Percentiles rank a stretch among this genome's conserved stretches.
Conservation (phyloP, 1,284 basidiomycete genomes). For the Sporisorium scitamineum region DNA sequence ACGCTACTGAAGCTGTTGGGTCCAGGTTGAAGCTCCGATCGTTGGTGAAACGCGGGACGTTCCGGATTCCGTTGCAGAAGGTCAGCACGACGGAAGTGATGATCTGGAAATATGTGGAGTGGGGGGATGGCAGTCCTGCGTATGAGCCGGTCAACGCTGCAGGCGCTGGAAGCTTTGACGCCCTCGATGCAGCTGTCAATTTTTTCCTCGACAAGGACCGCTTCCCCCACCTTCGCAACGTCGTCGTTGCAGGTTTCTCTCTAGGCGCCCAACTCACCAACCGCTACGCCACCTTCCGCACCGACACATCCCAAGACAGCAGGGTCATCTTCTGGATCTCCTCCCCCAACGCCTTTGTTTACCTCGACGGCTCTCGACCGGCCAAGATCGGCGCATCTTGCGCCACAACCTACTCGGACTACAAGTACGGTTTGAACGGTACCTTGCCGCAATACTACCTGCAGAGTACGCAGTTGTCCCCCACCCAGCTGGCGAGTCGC, state of each 20-base stretch:
- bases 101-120: constrained; percentile 53
- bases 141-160: constrained; percentile 43
- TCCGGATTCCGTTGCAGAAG: constrained; percentile 19
- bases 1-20: not conserved
- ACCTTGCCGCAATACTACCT: constrained; percentile 53
- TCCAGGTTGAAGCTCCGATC: not conserved
- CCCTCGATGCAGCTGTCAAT: constrained; percentile 51
- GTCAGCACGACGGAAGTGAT: constrained; percentile 37
- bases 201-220: constrained; percentile 48
- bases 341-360: constrained; percentile 60
- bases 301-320: constrained; percentile 33
- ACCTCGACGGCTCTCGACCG: constrained; percentile 53
- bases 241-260: constrained; percentile 64
- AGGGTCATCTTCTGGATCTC: constrained; percentile 60
- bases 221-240: constrained; percentile 59
- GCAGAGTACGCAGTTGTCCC: not conserved
- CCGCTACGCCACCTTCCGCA: constrained; percentile 57
- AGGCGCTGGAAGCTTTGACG: constrained; percentile 52
- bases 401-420: constrained; percentile 42
- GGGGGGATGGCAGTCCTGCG: constrained; percentile 53
- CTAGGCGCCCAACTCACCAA: constrained; percentile 60
- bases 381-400: constrained; percentile 25
- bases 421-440: constrained; percentile 67
- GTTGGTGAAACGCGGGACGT: not conserved
- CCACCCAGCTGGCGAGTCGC: constrained; percentile 27